phyloP scores from a whole-genome alignment of 495 filamentous ascomycete genomes.

The Rusavskia elegans region DNA sequence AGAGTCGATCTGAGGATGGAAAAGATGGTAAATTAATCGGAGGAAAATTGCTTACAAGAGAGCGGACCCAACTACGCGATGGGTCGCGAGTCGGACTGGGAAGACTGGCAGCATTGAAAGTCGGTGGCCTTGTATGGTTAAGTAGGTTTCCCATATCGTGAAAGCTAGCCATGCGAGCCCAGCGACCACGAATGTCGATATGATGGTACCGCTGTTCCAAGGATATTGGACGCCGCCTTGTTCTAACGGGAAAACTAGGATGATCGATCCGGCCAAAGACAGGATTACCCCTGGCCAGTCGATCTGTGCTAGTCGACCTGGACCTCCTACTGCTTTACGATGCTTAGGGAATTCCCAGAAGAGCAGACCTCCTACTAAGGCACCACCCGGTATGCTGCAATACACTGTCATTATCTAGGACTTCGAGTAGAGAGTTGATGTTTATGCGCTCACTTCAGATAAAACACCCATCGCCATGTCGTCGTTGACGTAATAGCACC shows the following conservation, averaged over 20 bases:
- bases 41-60: neutral
- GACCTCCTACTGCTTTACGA: neutral
- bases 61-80: neutral
- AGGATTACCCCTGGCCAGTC: slow-evolving; percentile 38
- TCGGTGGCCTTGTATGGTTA: slow-evolving; percentile 4
- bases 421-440: no score
- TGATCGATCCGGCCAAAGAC: slow-evolving; percentile 30
- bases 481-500: slow-evolving; percentile 23
- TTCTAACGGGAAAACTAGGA: slow-evolving; percentile 37
- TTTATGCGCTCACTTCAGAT: slow-evolving; percentile 13
- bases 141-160: slow-evolving; percentile 17
- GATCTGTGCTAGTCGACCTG: slow-evolving; percentile 6
- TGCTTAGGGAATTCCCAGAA: slow-evolving; percentile 3
- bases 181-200: slow-evolving; percentile 21
- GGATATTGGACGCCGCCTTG: slow-evolving; percentile 30
- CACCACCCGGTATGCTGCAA: slow-evolving; percentile 21
- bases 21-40: neutral
- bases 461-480: slow-evolving; percentile 24
- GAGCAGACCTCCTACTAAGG: slow-evolving; percentile 25
- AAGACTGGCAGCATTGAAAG: neutral
- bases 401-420: no score
- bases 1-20: no score
- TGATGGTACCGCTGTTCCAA: slow-evolving; percentile 22
- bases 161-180: slow-evolving; percentile 13
- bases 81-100: slow-evolving; percentile 1